Evolutionary conservation across 768 basidiomycete genomes (phyloP), one percentile per base, ranked within the genome.

Genomic region (Amanita polypyramis): DNA sequence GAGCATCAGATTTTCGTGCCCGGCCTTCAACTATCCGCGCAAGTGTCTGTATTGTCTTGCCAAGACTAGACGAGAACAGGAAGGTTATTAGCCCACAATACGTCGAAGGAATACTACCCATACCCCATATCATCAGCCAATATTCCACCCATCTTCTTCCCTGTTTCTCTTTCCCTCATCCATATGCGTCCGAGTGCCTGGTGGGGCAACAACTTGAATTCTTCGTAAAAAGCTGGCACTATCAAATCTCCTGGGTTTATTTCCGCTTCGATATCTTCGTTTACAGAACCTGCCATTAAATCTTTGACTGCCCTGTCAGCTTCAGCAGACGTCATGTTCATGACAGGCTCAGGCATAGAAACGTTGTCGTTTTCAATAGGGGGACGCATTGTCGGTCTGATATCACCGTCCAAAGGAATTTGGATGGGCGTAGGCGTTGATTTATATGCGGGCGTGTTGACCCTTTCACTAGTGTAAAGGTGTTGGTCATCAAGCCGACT

Each of bases 71-170:
- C 25, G 7, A 27, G 36, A 44, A 34, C n/a, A 23, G 37, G 37
- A 51, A 29, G 52, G 49, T 36, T 15, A 21, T 21, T 53, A 36
- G 17, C 47, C 48, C 15, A 32, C n/a, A n/a, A 29, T 20, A 39
- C 4, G 8, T 15, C 17, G 12, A 8, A 29, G 32, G 41, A 25
- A 25, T 41, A 43, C n/a, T 7, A 7, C 6, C 14, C 71, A 42
- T 56, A 84, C 85, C 85, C 87, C 84, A 89, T 89, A 57, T 88
- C 88, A 60, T 97, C 93, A 4, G 92, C 92, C 11, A 96, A 67
- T 54, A 97, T 92, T 0, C 95, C 95, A 1, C 95, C 94, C 5
- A 58, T 68, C 55, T 82, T 79, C 64, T 88, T 89, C 27, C 78
- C 81, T 6, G 72, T 62, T 64, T 98, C 95, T 15, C 94, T 75